A percentile compares a stretch with the other conserved stretches of the same genome.
Evolutionary conservation across 495 filamentous ascomycete genomes (phyloP).

Genomic region (Podospora didyma): DNA sequence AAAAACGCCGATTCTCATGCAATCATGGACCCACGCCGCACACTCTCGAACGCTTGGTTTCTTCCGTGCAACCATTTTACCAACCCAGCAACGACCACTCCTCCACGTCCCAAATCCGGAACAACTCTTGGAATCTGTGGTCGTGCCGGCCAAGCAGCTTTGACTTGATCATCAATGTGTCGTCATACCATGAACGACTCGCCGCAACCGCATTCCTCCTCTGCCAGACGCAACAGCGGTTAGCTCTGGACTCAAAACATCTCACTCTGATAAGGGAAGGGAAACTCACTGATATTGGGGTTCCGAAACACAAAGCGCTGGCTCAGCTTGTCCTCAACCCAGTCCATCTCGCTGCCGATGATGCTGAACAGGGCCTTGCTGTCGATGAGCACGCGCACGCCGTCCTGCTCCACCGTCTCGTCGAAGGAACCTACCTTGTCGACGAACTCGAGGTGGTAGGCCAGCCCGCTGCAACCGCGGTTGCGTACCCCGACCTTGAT

Average conservation of each 20-base stretch:
- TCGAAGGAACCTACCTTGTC: conserved; percentile 85
- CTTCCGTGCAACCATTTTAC: too few species aligned
- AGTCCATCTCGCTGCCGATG: conserved; percentile 99
- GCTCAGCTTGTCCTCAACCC: conserved; percentile 91
- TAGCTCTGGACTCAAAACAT: conserved; percentile 23
- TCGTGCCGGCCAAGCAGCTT: too few species aligned
- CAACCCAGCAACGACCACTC: too few species aligned
- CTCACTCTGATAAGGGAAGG: background rate
- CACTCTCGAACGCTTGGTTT: too few species aligned
- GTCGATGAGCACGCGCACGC: conserved; percentile 92
- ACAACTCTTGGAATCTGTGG: too few species aligned
- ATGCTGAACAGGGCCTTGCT: conserved; percentile 96
- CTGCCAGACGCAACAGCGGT: conserved; percentile 45
- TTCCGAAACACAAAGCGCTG: conserved; percentile 90
- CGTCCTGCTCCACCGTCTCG: conserved; percentile 91
- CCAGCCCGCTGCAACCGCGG: conserved; percentile 88
- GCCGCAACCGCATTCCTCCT: conserved; percentile 95
- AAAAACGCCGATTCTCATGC: conserved; percentile 6
- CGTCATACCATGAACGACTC: conserved; percentile 88
- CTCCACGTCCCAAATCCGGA: too few species aligned
- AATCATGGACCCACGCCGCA: background rate
- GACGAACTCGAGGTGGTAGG: conserved; percentile 95
- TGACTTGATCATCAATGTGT: background rate
- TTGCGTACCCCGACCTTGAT: conserved; percentile 95
- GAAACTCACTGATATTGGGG: conserved; percentile 90